phyloP scores from a whole-genome alignment of 1,139 yeast genomes.

The Geotrichum siamense region DNA sequence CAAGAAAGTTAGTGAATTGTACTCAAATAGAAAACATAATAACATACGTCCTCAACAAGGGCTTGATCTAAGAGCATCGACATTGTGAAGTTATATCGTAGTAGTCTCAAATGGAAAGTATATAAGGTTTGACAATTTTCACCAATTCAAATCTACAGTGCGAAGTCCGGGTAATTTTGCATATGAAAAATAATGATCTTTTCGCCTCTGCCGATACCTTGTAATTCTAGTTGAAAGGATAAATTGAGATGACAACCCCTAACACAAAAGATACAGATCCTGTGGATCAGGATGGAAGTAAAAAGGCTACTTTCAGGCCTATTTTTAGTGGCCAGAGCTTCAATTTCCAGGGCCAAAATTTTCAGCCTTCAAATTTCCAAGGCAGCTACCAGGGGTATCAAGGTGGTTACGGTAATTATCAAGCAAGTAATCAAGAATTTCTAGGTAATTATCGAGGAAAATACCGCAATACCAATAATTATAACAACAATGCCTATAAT shows the following conservation, averaged over 20 bases:
- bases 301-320: neutral
- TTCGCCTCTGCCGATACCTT: no score
- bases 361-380: slow-evolving; percentile 9
- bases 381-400: slow-evolving; percentile 6
- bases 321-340: slow-evolving; percentile 1
- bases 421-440: slow-evolving; percentile 5
- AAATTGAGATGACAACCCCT: slow-evolving; percentile 3
- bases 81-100: no score
- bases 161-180: no score
- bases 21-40: neutral
- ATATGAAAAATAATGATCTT: no score
- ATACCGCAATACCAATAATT: slow-evolving; percentile 2
- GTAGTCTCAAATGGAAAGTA: no score
- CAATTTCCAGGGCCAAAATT: slow-evolving; percentile 5
- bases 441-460: slow-evolving; percentile 5
- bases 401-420: no score
- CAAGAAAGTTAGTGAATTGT: neutral
- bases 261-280: neutral
- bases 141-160: no score
- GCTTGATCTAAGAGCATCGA: slow-evolving; percentile 47
- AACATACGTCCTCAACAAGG: slow-evolving; percentile 45
- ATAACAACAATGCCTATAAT: neutral
- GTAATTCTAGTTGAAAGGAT: no score
- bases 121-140: no score
- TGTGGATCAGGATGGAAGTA: neutral